These are phyloP conservation scores for Cyberlindnera galapagoensis DNA, from an alignment of 805 yeast genomes.

Conservation along the genomic window DNA sequence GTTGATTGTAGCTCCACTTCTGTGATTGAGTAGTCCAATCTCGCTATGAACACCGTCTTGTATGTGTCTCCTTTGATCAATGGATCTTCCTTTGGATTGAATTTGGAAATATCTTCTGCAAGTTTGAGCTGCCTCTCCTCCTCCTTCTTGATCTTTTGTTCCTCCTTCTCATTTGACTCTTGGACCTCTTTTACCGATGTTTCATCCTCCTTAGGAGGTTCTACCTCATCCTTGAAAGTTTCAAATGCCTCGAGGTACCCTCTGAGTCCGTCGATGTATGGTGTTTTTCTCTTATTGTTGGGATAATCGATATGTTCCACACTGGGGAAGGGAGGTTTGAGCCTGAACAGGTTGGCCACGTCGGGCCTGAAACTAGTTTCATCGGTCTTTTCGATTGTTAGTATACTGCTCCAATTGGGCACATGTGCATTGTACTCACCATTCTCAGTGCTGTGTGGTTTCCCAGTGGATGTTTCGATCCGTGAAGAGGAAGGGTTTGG, in stretches of 20 bases:
- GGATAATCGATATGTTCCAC: conserved; percentile 17
- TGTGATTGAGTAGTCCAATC: conserved; percentile 56
- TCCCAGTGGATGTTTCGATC: no score
- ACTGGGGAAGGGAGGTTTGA: conserved; percentile 18
- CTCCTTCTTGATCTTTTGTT: conserved; percentile 17
- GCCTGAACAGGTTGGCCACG: conserved; percentile 33
- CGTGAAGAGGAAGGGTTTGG: no score
- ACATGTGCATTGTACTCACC: conserved; percentile 1
- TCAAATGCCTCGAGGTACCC: conserved; percentile 23
- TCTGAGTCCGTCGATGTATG: conserved; percentile 15
- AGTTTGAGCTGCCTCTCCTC: no score
- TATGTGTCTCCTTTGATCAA: conserved; percentile 66
- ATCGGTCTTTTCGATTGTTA: conserved; percentile 19
- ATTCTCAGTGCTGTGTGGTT: no score
- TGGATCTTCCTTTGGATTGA: conserved; percentile 56
- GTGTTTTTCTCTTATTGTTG: conserved; percentile 14
- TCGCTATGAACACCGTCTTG: conserved; percentile 68
- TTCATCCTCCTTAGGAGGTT: conserved; percentile 22
- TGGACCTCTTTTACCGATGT: conserved; percentile 25
- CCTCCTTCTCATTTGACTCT: conserved; percentile 20
- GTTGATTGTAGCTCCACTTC: conserved; percentile 64
- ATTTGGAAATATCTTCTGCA: conserved; percentile 29
- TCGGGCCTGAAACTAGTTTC: conserved; percentile 34
- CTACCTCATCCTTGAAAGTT: conserved; percentile 19
- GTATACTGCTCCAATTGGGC: neutral